phyloP scores from a whole-genome alignment of 2,329 filamentous ascomycete genomes.

The Neonectria magnoliae region DNA sequence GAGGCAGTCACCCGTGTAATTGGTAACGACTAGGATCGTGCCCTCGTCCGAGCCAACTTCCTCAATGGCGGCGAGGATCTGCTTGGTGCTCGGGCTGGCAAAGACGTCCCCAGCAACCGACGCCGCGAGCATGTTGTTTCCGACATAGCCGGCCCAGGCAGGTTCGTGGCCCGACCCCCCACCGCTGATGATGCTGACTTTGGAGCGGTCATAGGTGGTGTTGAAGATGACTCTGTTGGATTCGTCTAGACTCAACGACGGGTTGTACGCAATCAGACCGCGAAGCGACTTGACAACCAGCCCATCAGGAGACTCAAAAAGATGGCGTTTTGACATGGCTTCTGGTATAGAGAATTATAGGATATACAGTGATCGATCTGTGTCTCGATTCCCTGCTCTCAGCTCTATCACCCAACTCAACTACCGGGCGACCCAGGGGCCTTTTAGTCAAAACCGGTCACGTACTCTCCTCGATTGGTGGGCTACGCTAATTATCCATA shows the following conservation, averaged over 20 bases:
- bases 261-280: conserved; percentile 64
- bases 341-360: background rate
- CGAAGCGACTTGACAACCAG: conserved; percentile 63
- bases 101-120: conserved; percentile 81
- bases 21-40: conserved; percentile 78
- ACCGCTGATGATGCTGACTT: conserved; percentile 63
- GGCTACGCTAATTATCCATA: conserved; percentile 3
- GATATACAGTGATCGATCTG: background rate
- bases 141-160: conserved; percentile 76
- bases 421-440: conserved; percentile 12
- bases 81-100: conserved; percentile 77
- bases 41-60: conserved; percentile 66
- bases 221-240: conserved; percentile 63
- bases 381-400: background rate
- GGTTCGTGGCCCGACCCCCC: conserved; percentile 78
- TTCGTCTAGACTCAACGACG: conserved; percentile 59
- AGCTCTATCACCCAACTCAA: background rate
- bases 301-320: conserved; percentile 63
- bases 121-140: conserved; percentile 73
- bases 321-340: conserved; percentile 62
- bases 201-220: conserved; percentile 53
- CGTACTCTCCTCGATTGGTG: conserved; percentile 1
- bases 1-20: conserved; percentile 77
- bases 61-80: conserved; percentile 72
- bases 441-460: conserved; percentile 20